A percentile compares a stretch with the other conserved stretches of the same genome.
phyloP scores from a whole-genome alignment of 148 eudicot genomes.

The Drosera capensis region DNA sequence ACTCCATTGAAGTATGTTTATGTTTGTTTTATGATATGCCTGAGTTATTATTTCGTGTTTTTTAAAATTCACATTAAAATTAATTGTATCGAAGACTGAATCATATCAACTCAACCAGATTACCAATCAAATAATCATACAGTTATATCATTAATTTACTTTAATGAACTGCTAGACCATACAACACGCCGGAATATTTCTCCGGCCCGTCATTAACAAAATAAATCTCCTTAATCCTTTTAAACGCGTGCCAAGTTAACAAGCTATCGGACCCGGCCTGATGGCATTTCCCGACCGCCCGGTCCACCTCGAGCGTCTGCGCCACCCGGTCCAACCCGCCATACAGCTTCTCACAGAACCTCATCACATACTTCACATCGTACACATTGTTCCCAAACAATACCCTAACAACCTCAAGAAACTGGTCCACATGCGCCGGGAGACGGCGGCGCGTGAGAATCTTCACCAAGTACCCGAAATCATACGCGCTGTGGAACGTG shows the following conservation, averaged over 20 bases:
- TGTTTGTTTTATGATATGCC: too few relatives aligned
- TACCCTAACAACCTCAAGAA: conserved; percentile 14
- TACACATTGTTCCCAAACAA: conserved; percentile 34
- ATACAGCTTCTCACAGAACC: conserved; percentile 34
- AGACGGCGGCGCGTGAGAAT: conserved; percentile 38
- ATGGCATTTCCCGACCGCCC: conserved; percentile 48
- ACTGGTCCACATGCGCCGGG: conserved; percentile 17
- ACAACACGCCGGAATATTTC: conserved; percentile 35
- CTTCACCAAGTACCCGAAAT: conserved; percentile 50
- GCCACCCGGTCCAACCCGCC: conserved; percentile 56
- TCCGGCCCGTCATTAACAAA: conserved; percentile 22
- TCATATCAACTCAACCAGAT: too few relatives aligned
- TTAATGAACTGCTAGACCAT: too few relatives aligned
- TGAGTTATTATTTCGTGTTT: too few relatives aligned
- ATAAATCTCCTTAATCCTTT: conserved; percentile 30
- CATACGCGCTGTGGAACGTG: conserved; percentile 62
- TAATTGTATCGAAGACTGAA: too few relatives aligned
- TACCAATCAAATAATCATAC: too few relatives aligned
- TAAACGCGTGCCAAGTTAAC: conserved; percentile 50
- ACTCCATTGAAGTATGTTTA: too few relatives aligned
- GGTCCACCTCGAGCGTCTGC: conserved; percentile 18
- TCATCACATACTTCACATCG: conserved; percentile 41
- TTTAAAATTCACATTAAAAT: too few relatives aligned
- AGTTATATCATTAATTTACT: too few relatives aligned
- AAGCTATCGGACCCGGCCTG: conserved; percentile 63